These are phyloP conservation scores for Yamadazyma kanchanaburiensis DNA, from an alignment of 1,139 yeast species.

Conservation along the genomic window DNA sequence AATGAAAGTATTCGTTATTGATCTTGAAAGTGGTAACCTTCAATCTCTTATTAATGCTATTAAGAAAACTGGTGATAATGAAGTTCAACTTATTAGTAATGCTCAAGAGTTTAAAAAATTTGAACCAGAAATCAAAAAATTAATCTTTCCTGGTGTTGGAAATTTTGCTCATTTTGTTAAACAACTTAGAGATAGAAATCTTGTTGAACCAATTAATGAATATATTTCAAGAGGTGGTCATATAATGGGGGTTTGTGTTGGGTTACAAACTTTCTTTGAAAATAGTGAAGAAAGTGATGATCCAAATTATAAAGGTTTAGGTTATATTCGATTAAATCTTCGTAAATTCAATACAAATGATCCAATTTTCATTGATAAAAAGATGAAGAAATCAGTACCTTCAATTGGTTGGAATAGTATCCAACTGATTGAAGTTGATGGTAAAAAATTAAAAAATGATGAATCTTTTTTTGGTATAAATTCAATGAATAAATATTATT, in stretches of 20 bases:
- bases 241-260: slow-evolving; percentile 96
- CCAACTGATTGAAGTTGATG: slow-evolving; percentile 9
- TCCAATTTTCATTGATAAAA: slow-evolving; percentile 17
- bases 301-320: slow-evolving; percentile 48
- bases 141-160: slow-evolving; percentile 93
- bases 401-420: slow-evolving; percentile 90
- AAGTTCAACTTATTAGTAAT: slow-evolving; percentile 48
- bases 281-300: slow-evolving; percentile 74
- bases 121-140: slow-evolving; percentile 46
- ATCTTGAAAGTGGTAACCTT: slow-evolving; percentile 92
- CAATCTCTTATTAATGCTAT: slow-evolving; percentile 88
- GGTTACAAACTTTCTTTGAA: slow-evolving; percentile 76
- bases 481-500: slow-evolving; percentile 72
- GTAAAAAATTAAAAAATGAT: slow-evolving; percentile 5
- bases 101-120: slow-evolving; percentile 32
- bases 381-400: slow-evolving; percentile 71
- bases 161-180: slow-evolving; percentile 91
- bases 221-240: slow-evolving; percentile 75
- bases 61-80: slow-evolving; percentile 63
- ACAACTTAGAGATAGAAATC: slow-evolving; percentile 57
- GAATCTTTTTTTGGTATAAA: slow-evolving; percentile 19
- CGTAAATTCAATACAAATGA: slow-evolving; percentile 56
- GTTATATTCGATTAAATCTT: slow-evolving; percentile 49
- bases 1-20: slow-evolving; percentile 52
- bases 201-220: slow-evolving; percentile 59